These are phyloP conservation scores for Neonectria magnoliae DNA, from an alignment of 2,329 filamentous ascomycete genomes.

Conservation along the genomic window DNA sequence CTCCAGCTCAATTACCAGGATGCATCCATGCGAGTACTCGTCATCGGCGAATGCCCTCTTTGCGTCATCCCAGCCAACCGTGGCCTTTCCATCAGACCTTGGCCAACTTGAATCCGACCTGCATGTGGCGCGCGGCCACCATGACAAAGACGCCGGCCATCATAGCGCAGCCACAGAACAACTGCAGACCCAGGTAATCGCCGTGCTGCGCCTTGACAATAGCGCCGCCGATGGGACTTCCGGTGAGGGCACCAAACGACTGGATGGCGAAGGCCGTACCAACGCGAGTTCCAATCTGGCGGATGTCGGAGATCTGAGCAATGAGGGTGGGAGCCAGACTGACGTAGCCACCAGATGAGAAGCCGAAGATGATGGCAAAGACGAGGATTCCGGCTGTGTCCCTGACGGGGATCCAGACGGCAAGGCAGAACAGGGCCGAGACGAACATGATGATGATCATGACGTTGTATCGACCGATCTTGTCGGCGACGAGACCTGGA, in stretches of 20 bases:
- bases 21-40: not conserved
- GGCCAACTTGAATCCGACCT: conserved; percentile 47
- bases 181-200: conserved; percentile 67
- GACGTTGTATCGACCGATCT: conserved; percentile 57
- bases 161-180: conserved; percentile 70
- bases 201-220: conserved; percentile 64
- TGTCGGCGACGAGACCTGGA: conserved; percentile 60
- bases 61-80: not conserved
- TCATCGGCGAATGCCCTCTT: not conserved
- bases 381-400: conserved; percentile 68
- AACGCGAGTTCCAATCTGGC: conserved; percentile 74
- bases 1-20: not conserved
- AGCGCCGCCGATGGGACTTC: conserved; percentile 74
- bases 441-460: conserved; percentile 63
- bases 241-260: conserved; percentile 72
- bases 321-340: conserved; percentile 71
- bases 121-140: conserved; percentile 46
- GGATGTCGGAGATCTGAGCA: conserved; percentile 75
- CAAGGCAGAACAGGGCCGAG: conserved; percentile 57
- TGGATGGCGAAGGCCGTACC: conserved; percentile 72
- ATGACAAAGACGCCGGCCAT: conserved; percentile 43
- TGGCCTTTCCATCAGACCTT: conserved; percentile 45
- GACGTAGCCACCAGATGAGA: conserved; percentile 73
- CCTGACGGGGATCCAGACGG: conserved; percentile 60
- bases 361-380: conserved; percentile 75